Percentiles rank a stretch among this genome's conserved stretches.
Evolutionary conservation across 2,329 filamentous ascomycete species (phyloP).

Genomic region (Diaporthe citriasiana): DNA sequence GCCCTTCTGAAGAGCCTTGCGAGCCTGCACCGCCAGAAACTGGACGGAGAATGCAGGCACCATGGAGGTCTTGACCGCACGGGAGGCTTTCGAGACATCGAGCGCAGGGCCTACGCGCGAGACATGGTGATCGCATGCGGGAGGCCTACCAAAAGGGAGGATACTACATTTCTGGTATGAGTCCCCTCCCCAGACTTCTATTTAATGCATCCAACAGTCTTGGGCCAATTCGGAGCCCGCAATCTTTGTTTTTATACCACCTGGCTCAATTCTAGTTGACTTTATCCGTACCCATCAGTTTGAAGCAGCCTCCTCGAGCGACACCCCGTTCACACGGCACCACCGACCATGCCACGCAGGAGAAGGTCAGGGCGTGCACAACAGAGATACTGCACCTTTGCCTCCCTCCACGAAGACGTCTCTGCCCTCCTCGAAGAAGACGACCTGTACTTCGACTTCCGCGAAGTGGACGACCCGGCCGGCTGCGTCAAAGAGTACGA

Average conservation of each 20-base stretch:
- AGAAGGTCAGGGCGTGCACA: background rate
- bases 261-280: background rate
- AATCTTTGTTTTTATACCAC: too few species aligned
- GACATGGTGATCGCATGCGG: slow-evolving; percentile 7
- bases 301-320: background rate
- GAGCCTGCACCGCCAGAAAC: background rate
- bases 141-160: slow-evolving; percentile 2
- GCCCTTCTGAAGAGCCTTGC: background rate
- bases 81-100: background rate
- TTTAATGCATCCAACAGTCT: background rate
- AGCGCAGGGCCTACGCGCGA: background rate
- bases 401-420: background rate
- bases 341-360: background rate
- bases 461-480: background rate
- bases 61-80: background rate
- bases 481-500: slow-evolving; percentile 24
- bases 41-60: background rate
- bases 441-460: slow-evolving; percentile 26
- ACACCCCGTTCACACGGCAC: background rate
- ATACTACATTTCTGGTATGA: background rate
- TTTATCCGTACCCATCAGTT: background rate
- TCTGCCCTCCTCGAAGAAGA: slow-evolving; percentile 12
- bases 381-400: background rate
- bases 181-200: background rate
- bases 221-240: background rate